phyloP scores from a whole-genome alignment of 2,329 filamentous ascomycete species.

The Mariannaea sp. region DNA sequence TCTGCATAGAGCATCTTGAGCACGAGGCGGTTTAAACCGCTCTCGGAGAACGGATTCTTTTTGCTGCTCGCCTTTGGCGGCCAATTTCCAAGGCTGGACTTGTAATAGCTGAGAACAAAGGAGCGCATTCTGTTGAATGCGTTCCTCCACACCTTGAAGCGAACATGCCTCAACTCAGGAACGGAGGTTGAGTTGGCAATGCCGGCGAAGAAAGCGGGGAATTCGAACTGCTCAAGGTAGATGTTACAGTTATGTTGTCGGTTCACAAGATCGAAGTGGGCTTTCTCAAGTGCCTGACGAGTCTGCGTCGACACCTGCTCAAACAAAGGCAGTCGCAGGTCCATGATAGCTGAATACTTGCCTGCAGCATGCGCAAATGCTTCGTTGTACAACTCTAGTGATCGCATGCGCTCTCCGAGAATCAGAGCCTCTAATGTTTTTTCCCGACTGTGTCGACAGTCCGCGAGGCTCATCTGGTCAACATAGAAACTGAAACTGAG shows the following conservation, averaged over 20 bases:
- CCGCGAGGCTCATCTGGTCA: constrained; percentile 75
- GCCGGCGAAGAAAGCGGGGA: constrained; percentile 86
- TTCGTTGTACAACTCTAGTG: constrained; percentile 81
- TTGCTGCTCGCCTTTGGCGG: constrained; percentile 90
- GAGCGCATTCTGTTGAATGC: constrained; percentile 76
- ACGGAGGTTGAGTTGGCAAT: constrained; percentile 82
- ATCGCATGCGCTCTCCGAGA: constrained; percentile 87
- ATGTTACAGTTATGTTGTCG: constrained; percentile 72
- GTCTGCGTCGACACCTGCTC: constrained; percentile 72
- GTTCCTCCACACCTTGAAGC: constrained; percentile 82
- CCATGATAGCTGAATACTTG: constrained; percentile 75
- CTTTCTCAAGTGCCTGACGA: constrained; percentile 78
- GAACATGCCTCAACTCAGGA: constrained; percentile 74
- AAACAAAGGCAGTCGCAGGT: constrained; percentile 71
- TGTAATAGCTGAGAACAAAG: constrained; percentile 72
- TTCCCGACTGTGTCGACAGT: constrained; percentile 80
- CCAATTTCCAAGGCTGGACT: constrained; percentile 69
- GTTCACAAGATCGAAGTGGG: constrained; percentile 77
- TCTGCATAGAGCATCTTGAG: constrained; percentile 84
- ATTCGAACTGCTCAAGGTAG: constrained; percentile 86
- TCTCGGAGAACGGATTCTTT: constrained; percentile 87
- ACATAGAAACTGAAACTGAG: constrained; percentile 75
- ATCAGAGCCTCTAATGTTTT: constrained; percentile 89
- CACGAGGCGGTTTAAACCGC: constrained; percentile 83
- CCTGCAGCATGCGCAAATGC: constrained; percentile 91